Percentiles rank a stretch among this genome's conserved stretches.
Conservation (phyloP, 306 rosid species). For the Malus sylvestris region DNA sequence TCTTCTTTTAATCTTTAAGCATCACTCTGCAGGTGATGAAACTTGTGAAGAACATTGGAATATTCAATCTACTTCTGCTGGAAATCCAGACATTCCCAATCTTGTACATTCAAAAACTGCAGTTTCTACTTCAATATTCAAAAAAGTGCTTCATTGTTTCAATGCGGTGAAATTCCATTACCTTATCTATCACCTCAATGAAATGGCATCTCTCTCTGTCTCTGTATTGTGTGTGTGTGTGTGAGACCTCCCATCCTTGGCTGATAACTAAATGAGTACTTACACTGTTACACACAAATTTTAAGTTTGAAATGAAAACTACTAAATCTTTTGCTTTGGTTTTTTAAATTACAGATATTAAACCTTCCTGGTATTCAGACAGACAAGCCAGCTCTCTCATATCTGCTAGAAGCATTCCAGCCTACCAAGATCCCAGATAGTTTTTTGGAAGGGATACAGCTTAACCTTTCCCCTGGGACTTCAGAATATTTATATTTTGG, state of each 20-base stretch:
- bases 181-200: not conserved
- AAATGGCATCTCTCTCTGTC: not conserved
- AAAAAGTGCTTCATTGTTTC: conserved; percentile 31
- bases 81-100: conserved; percentile 29
- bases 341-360: conserved; percentile 15
- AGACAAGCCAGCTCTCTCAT: conserved; percentile 17
- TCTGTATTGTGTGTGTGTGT: not conserved
- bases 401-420: conserved; percentile 37
- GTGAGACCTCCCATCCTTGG: not conserved
- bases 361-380: conserved; percentile 21
- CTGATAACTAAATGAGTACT: conserved; percentile 1
- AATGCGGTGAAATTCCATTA: conserved; percentile 17
- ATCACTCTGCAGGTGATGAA: conserved; percentile 17
- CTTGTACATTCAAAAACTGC: conserved; percentile 22
- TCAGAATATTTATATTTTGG: conserved; percentile 23
- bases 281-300: not conserved
- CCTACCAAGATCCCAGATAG: conserved; percentile 16
- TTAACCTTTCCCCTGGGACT: conserved; percentile 24
- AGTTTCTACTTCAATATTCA: conserved; percentile 21
- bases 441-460: conserved; percentile 15
- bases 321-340: not conserved
- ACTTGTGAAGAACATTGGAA: conserved; percentile 33
- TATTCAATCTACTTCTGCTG: conserved; percentile 21
- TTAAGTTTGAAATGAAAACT: not conserved
- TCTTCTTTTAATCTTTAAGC: not conserved